phyloP scores from a whole-genome alignment of 768 basidiomycete genomes.

The Suillus weaverae region DNA sequence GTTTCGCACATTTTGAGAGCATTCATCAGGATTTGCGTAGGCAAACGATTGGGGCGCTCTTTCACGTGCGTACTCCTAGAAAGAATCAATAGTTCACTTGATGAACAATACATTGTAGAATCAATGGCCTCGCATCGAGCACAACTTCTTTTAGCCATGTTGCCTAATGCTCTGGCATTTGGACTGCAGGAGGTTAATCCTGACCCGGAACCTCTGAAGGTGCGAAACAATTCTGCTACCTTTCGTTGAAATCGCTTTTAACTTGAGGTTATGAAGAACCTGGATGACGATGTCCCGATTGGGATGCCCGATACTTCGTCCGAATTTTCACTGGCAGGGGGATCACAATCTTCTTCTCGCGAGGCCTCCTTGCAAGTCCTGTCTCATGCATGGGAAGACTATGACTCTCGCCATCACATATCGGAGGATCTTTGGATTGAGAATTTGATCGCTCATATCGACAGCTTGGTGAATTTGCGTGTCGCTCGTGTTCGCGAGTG shows the following conservation, averaged over 20 bases:
- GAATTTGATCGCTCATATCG: constrained; percentile 40
- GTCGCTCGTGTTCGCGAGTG: constrained; percentile 50
- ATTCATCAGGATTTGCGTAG: constrained; percentile 28
- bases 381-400: constrained; percentile 32
- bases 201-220: constrained; percentile 51
- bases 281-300: constrained; percentile 50
- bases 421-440: constrained; percentile 45
- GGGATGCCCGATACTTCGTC: constrained; percentile 37
- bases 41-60: constrained; percentile 66
- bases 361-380: constrained; percentile 18
- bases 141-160: constrained; percentile 40
- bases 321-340: constrained; percentile 34
- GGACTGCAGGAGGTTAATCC: constrained; percentile 49
- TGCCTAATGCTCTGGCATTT: constrained; percentile 48
- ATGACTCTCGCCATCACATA: constrained; percentile 32
- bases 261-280: constrained; percentile 37
- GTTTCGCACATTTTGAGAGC: background rate
- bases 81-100: background rate
- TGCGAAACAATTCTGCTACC: constrained; percentile 18
- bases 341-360: constrained; percentile 15
- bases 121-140: constrained; percentile 51
- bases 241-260: background rate
- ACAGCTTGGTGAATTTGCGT: constrained; percentile 41
- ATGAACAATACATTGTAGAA: constrained; percentile 31
- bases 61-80: constrained; percentile 45